phyloP scores from a whole-genome alignment of 345 rosid species.

The Eucalyptus regnans region DNA sequence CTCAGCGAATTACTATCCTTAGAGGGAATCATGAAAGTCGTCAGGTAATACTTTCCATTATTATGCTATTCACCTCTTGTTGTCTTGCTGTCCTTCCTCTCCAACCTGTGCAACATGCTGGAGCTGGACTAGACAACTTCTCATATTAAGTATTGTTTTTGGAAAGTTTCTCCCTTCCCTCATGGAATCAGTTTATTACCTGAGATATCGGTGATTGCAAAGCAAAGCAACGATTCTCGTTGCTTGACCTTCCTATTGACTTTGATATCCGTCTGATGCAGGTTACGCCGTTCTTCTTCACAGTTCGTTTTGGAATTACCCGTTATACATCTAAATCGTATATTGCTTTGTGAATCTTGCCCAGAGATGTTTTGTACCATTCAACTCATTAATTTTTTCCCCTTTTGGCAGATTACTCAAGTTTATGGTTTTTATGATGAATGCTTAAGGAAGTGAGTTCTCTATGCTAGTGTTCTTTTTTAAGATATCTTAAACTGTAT shows the following conservation, averaged over 20 bases:
- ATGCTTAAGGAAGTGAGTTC: slow-evolving; percentile 94
- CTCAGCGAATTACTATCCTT: slow-evolving; percentile 83
- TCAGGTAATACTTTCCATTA: slow-evolving; percentile 38
- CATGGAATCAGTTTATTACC: background rate
- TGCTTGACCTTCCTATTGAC: background rate
- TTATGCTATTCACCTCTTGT: background rate
- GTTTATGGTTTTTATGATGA: slow-evolving; percentile 99
- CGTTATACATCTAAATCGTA: background rate
- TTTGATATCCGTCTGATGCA: background rate
- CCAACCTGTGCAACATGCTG: background rate
- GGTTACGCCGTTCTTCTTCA: background rate
- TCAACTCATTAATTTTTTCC: background rate
- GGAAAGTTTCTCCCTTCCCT: background rate
- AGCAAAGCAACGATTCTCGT: background rate
- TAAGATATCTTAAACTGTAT: background rate
- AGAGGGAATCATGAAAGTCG: slow-evolving; percentile 99
- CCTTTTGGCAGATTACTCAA: slow-evolving; percentile 80
- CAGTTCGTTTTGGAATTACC: background rate
- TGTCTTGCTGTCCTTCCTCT: background rate
- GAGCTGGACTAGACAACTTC: background rate
- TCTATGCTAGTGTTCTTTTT: background rate
- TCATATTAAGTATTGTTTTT: background rate
- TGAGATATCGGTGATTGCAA: background rate
- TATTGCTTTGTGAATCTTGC: background rate
- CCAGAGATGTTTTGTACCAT: background rate